Evolutionary conservation across 73 alveolate genomes (phyloP).

Genomic region (Paramecium bursaria): DNA sequence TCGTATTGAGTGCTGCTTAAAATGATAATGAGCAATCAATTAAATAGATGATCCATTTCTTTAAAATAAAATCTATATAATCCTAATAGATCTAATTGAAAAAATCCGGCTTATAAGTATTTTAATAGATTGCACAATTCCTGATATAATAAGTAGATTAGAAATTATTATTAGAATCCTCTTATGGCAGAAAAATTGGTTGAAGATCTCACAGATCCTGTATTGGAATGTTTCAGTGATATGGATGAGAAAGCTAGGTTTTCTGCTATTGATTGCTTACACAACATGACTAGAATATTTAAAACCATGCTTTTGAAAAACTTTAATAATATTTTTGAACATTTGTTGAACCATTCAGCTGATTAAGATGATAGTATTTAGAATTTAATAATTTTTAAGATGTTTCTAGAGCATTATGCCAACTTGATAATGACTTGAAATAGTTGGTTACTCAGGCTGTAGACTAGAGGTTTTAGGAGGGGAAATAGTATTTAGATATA

Average conservation of each 20-base stretch:
- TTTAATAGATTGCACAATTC: neutral
- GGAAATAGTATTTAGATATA: slow-evolving; percentile 20
- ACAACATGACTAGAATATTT: neutral
- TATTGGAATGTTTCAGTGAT: slow-evolving; percentile 45
- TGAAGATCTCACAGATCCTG: slow-evolving; percentile 18
- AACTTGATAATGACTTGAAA: slow-evolving; percentile 1
- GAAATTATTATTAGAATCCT: neutral
- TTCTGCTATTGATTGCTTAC: slow-evolving; percentile 38
- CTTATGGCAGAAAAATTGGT: slow-evolving; percentile 21
- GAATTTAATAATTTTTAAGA: too few species aligned
- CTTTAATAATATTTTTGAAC: slow-evolving; percentile 40
- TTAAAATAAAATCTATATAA: neutral
- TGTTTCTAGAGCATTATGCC: neutral
- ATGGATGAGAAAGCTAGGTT: slow-evolving; percentile 25
- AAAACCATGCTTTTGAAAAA: slow-evolving; percentile 39
- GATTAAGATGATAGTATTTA: neutral
- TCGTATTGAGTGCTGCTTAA: neutral
- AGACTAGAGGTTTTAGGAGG: neutral
- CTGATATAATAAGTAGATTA: slow-evolving; percentile 14
- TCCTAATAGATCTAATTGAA: neutral
- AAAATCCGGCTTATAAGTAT: neutral
- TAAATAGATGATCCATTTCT: neutral
- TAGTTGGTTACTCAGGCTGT: neutral
- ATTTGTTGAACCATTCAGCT: slow-evolving; percentile 20
- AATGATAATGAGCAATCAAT: slow-evolving; percentile 17